Base-by-base conservation (phyloP, 208 protist species). In the Pavlovales sp. region DNA sequence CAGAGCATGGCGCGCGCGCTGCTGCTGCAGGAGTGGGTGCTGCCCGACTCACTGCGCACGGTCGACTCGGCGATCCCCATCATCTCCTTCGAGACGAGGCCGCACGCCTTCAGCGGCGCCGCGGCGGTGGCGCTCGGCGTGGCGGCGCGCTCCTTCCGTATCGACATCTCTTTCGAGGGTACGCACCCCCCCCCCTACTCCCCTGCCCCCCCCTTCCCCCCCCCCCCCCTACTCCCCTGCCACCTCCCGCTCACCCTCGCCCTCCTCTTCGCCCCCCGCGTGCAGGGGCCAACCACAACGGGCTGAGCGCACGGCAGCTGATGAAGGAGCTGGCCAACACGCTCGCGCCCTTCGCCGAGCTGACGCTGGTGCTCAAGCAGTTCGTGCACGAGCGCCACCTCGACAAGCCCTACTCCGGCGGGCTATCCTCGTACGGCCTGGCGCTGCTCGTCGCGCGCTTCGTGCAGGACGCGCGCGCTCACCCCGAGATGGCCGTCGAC, bases 361-460 rank as follows among this genome's bases (percentile, higher is more conserved):
- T 86, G 26, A n/a, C 34, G 36, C 82, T 78, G 40, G 85, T 88
- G 18, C 44, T 88, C 40, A 88, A 88, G 85, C 57, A 71, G 14
- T 80, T 88, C 40, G 26, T 89, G 0, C 11, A 41, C 30, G 79
- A 85, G 41, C 79, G 80, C 11, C 36, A 34, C 14, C 87, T 89
- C 46, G 87, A 89, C 79, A 89, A 89, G 77, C 76, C 87, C 28
- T 89, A 89, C 79, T 30, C 67, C 5, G 87, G 87, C 22, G 87
- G 87, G 30, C 42, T 89, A 5, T 82, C 87, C 10, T 76, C 77
- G 14, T 89, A 84, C 87, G 87, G 87, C 18, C 87, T 89, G n/a
- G 36, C 83, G 0, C 79, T 89, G 26, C 77, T 89, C 47, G 39
- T 89, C 41, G 34, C 36, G 39, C 86, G 86, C 86, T 83, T 84